phyloP scores from a whole-genome alignment of 1,139 yeast species.

The Debaryomyces coudertii region DNA sequence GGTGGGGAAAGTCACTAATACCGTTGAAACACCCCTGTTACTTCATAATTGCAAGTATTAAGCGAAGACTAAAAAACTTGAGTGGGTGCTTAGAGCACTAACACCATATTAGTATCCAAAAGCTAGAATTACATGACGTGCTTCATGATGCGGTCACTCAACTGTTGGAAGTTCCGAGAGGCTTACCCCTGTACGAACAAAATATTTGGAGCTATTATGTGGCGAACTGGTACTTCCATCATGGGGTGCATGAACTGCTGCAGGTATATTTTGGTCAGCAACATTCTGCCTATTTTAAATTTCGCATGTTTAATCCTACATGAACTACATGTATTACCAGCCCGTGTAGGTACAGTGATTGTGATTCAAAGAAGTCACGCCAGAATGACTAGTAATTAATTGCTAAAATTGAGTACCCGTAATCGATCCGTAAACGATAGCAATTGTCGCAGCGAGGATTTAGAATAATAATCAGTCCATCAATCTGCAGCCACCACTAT shows the following conservation, averaged over 20 bases:
- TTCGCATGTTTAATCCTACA: not conserved
- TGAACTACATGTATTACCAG: not conserved
- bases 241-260: constrained; percentile 2
- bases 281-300: not conserved
- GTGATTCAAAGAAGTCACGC: not conserved
- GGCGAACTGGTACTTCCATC: not conserved
- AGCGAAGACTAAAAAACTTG: no score
- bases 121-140: no score
- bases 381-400: not conserved
- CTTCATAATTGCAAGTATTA: no score
- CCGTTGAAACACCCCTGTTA: no score
- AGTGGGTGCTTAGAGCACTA: no score
- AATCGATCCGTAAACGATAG: not conserved
- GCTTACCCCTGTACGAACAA: not conserved
- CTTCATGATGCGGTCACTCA: no score
- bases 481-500: not conserved
- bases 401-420: not conserved
- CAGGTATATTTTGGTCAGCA: not conserved
- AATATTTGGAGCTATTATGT: not conserved
- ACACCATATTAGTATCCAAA: no score
- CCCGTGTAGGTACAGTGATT: not conserved
- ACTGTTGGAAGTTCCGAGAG: no score
- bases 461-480: no score
- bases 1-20: not conserved
- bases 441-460: not conserved